A percentile compares a stretch with the other conserved stretches of the same genome.
Conservation (phyloP, 805 yeast genomes). For the Metschnikowia proteae region DNA sequence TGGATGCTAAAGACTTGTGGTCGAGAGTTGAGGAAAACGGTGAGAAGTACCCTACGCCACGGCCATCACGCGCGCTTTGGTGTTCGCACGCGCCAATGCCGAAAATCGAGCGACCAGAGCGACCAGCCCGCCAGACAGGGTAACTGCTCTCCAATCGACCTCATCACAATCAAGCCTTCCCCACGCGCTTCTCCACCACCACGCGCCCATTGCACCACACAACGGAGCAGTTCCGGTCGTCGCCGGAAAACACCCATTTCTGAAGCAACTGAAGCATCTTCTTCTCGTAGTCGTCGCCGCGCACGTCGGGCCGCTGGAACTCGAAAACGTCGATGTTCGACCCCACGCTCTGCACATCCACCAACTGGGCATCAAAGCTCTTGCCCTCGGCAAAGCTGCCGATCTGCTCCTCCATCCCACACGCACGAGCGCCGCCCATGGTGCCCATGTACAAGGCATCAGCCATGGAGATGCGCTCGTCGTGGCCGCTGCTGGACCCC, state of each 20-base stretch:
- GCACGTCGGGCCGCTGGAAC: conserved; percentile 55
- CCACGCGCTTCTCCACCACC: conserved; percentile 44
- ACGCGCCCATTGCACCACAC: conserved; percentile 82
- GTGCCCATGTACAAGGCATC: conserved; percentile 84
- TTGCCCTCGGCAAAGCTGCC: conserved; percentile 80
- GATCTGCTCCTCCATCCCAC: conserved; percentile 50
- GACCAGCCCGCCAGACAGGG: no score
- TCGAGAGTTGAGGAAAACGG: no score
- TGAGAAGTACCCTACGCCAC: no score
- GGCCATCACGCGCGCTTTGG: no score
- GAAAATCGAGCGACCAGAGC: no score
- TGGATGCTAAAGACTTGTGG: no score
- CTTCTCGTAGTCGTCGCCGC: conserved; percentile 12
- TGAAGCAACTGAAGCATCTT: conserved; percentile 59
- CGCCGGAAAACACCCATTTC: conserved; percentile 93
- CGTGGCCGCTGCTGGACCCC: conserved; percentile 9
- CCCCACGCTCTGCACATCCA: conserved; percentile 52
- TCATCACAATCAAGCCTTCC: background rate
- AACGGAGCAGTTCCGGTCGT: conserved; percentile 76
- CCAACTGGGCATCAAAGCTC: conserved; percentile 77
- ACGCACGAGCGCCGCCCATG: conserved; percentile 81
- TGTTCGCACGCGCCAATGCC: no score
- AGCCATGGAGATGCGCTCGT: conserved; percentile 20
- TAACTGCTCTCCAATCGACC: no score
- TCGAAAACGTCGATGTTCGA: conserved; percentile 72